Evolutionary conservation across 768 basidiomycete species (phyloP), one percentile per base, ranked within the genome.

Genomic region (Strobilomyces dryophilus): DNA sequence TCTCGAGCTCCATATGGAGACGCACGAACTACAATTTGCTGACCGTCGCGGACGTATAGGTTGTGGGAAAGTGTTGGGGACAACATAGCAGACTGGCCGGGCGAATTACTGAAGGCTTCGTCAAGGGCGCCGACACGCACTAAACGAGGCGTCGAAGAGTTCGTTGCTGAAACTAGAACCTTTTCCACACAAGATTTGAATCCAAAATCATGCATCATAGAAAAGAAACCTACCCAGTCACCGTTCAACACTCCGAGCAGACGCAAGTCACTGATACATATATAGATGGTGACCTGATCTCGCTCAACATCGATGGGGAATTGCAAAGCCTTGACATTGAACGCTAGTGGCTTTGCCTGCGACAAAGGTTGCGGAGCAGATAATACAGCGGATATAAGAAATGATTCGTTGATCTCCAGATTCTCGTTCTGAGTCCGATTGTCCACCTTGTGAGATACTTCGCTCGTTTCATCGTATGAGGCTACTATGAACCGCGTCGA

Each of bases 371-470:
- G 45, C 15, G 59, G 47, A 26, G 63, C 24, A 41, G 68, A 58
- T 15, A 79, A 55, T 15, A 81, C 60, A 31, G 82, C 74, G 54
- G 73, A 78, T 8, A 81, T 84, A 21, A 91, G 75, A 66, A 92
- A 92, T 17, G 70, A 77, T 61, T 90, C 84, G 60, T 79, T 80
- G 49, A 92, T 92, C 67, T 90, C 89, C 44, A 89, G 66, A 17
- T 57, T 63, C 31, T 84, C 82, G 9, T 61, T 59, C 41, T 54
- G 56, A 57, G 57, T 61, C 21, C 46, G 54, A 15, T 1, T 20
- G 15, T 55, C 45, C 41, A 24, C 54, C 31, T 48, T 53, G 52
- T 49, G 54, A 18, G 46, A 47, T 8, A 5, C 43, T 31, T 34
- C 40, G 8, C n/a, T 45, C 51, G 49, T 21, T 26, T 48, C 55